These are phyloP conservation scores for Setomelanomma holmii DNA, from an alignment of 2,329 filamentous ascomycete genomes.

Conservation along the genomic window DNA sequence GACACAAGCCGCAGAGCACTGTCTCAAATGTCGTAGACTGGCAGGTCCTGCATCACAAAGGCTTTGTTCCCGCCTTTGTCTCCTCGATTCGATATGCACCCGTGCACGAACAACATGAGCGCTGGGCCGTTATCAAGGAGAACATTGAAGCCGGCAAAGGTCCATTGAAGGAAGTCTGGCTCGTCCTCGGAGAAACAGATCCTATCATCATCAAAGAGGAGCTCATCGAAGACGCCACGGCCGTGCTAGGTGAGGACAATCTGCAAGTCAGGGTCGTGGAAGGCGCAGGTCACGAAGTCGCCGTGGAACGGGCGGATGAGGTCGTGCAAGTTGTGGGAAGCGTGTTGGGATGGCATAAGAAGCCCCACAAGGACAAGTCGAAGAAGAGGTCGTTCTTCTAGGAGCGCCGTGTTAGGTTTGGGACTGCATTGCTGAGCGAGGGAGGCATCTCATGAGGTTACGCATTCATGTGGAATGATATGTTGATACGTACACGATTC, in stretches of 20 bases:
- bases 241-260: slow-evolving; percentile 64
- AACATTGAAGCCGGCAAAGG: slow-evolving; percentile 38
- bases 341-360: slow-evolving; percentile 44
- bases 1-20: slow-evolving; percentile 59
- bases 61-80: slow-evolving; percentile 74
- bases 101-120: slow-evolving; percentile 67
- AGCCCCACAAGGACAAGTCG: slow-evolving; percentile 5
- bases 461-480: no score
- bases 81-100: slow-evolving; percentile 74
- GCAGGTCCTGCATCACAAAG: slow-evolving; percentile 71
- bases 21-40: slow-evolving; percentile 70
- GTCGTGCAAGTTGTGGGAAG: slow-evolving; percentile 62
- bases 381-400: slow-evolving; percentile 6
- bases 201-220: slow-evolving; percentile 71
- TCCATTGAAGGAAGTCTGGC: slow-evolving; percentile 61
- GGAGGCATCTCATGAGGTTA: no score
- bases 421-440: no score
- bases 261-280: slow-evolving; percentile 62
- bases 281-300: slow-evolving; percentile 73
- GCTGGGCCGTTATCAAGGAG: slow-evolving; percentile 66
- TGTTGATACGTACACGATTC: no score
- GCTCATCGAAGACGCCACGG: slow-evolving; percentile 65
- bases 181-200: slow-evolving; percentile 72
- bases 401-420: no score
- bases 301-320: slow-evolving; percentile 66